Conservation (phyloP, 164 flowering plant genomes). For the Sedum album region DNA sequence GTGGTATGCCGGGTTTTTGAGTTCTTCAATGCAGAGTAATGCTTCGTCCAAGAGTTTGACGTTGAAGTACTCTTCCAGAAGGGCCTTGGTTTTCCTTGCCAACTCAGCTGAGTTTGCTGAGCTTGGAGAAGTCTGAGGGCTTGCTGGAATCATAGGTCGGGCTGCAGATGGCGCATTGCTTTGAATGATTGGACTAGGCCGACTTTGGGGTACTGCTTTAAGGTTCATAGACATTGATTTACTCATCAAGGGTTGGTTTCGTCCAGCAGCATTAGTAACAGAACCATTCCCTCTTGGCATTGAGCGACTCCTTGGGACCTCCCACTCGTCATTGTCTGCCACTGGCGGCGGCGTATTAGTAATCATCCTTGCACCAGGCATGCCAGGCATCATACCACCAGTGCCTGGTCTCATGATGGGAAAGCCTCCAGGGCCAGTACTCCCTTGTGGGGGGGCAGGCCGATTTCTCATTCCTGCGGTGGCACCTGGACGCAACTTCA, state of each 20-base stretch:
- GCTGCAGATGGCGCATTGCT: background rate
- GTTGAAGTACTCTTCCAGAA: background rate
- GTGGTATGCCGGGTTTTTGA: background rate
- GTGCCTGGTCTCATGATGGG: background rate
- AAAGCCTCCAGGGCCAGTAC: background rate
- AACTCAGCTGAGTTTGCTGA: background rate
- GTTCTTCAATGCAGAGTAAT: background rate
- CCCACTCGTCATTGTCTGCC: slow-evolving; percentile 22
- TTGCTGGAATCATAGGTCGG: background rate
- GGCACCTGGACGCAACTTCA: background rate
- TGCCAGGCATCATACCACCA: background rate
- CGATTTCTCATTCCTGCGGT: background rate
- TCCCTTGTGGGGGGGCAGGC: background rate
- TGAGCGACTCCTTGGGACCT: background rate
- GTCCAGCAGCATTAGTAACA: background rate
- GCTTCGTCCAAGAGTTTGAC: background rate
- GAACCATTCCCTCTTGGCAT: background rate
- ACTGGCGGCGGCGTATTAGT: no score
- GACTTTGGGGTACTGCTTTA: background rate
- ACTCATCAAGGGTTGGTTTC: background rate
- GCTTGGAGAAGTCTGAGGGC: background rate
- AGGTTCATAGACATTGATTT: background rate
- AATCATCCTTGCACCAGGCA: background rate
- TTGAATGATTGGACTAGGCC: background rate
- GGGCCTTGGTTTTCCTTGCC: background rate